Conservation (phyloP, 148 eudicot genomes). For the Rhododendron henanense region DNA sequence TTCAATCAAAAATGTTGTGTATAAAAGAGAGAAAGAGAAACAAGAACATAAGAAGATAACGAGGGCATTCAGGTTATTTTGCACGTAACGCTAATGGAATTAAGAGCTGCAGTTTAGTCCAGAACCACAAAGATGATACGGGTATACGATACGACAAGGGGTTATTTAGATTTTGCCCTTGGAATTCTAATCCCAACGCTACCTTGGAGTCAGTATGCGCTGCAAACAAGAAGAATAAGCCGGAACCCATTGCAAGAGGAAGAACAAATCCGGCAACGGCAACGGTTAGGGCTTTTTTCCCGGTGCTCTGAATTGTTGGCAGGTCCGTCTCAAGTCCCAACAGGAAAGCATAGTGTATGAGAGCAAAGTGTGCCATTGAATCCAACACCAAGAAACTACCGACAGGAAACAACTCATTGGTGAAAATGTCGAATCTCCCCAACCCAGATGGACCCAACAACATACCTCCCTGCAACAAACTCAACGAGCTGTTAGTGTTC, state of each 20-base stretch:
- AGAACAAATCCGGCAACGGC: conserved; percentile 12
- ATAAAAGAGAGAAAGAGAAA: too few relatives aligned
- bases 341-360: conserved; percentile 43
- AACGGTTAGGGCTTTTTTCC: conserved; percentile 12
- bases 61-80: too few relatives aligned
- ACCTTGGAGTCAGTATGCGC: neutral
- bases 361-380: conserved; percentile 44
- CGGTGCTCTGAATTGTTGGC: conserved; percentile 8
- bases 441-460: conserved; percentile 26
- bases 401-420: neutral
- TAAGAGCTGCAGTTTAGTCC: too few relatives aligned
- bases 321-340: conserved; percentile 38
- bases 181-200: neutral
- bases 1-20: too few relatives aligned
- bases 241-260: conserved; percentile 25
- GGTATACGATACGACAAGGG: too few relatives aligned
- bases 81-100: too few relatives aligned
- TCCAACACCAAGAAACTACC: neutral
- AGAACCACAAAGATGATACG: too few relatives aligned
- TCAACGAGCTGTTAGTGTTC: too few relatives aligned
- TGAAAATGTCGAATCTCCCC: neutral
- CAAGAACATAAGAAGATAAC: too few relatives aligned
- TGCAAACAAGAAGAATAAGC: conserved; percentile 1
- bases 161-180: neutral
- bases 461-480: conserved; percentile 27